Evolutionary conservation across 1,284 basidiomycete species (phyloP), one percentile per base, ranked within the genome.

Genomic region (Microstroma glucosiphilum): DNA sequence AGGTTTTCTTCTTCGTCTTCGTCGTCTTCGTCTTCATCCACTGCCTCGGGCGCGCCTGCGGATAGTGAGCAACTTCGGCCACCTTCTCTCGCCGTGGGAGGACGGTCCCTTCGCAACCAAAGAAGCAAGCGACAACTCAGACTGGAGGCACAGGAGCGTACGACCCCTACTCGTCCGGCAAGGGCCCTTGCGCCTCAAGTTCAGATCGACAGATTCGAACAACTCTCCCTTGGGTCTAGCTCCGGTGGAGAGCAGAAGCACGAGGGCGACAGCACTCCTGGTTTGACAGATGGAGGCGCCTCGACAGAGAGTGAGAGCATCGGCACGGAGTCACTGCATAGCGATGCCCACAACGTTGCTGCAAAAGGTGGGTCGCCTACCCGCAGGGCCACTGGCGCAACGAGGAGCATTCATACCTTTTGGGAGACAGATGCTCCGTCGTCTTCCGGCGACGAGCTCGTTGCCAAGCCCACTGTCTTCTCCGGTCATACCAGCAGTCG

Each of bases 141-240:
- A 26, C 68, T 75, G 41, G 58, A 66, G 54, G 73, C 73, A 17
- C 73, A 75, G 55, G 69, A 74, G 57, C 62, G 70, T 13, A 67
- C 67, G 1, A 75, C 73, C 15, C 73, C 73, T 0, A 75, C 72
- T 57, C 12, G 51, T 13, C 51, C 51, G 26, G 25, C 51, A 6
- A 19, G 51, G 26, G 51, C 51, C 2, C 19, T 6, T 21, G 19
- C 19, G 25, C 51, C 51, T 17, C 26, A 23, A 7, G 13, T 26
- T 21, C n/a, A 21, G n/a, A 54, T 25, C 15, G 51, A 54, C 51
- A 13, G 26, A 8, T 6, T 54, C 26, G 51, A 21, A 15, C 51
- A 13, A 4, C 25, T 54, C 21, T 23, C 21, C 3, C 51, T 54
- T 25, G 51, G 21, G 51, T 25, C 51, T 23, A 15, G 21, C 15